A percentile compares a stretch with the other conserved stretches of the same genome.
Conservation (phyloP, 345 rosid genomes). For the Draba incana region DNA sequence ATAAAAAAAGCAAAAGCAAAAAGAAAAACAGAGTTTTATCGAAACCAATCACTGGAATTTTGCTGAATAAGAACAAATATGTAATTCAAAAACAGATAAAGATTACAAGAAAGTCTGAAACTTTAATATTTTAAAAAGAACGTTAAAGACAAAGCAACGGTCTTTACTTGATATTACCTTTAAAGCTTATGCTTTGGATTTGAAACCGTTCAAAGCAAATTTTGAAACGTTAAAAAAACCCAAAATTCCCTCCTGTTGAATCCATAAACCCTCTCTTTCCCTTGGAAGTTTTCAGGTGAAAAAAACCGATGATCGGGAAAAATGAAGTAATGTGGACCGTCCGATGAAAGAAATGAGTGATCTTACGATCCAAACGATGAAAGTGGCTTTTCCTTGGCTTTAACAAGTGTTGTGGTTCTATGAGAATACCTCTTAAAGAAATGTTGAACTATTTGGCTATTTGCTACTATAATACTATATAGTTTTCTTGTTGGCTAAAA, state of each 20-base stretch:
- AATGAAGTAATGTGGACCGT: constrained; percentile 24
- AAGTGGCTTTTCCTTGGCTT: constrained; percentile 34
- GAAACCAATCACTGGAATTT: no score
- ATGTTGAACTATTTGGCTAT: constrained; percentile 10
- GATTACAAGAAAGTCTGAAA: constrained; percentile 30
- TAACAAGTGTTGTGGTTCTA: constrained; percentile 30
- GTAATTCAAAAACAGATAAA: constrained; percentile 33
- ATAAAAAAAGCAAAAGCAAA: constrained; percentile 12
- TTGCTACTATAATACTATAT: constrained; percentile 11
- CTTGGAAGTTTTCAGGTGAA: constrained; percentile 5
- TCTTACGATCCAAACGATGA: constrained; percentile 17
- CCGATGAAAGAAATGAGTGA: constrained; percentile 16
- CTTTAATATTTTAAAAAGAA: constrained; percentile 44
- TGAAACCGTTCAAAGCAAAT: constrained; percentile 42
- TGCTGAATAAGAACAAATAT: not conserved
- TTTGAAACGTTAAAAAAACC: constrained; percentile 17
- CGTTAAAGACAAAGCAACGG: constrained; percentile 57
- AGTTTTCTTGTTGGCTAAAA: constrained; percentile 17
- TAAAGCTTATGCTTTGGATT: constrained; percentile 56
- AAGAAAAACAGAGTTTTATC: no score
- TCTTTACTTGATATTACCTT: constrained; percentile 39
- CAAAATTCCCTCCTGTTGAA: constrained; percentile 28
- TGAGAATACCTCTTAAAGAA: constrained; percentile 16
- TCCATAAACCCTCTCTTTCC: constrained; percentile 13
- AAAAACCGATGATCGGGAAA: constrained; percentile 24